phyloP scores from a whole-genome alignment of 1,284 basidiomycete genomes.

The Phellopilus nigrolimitatus region DNA sequence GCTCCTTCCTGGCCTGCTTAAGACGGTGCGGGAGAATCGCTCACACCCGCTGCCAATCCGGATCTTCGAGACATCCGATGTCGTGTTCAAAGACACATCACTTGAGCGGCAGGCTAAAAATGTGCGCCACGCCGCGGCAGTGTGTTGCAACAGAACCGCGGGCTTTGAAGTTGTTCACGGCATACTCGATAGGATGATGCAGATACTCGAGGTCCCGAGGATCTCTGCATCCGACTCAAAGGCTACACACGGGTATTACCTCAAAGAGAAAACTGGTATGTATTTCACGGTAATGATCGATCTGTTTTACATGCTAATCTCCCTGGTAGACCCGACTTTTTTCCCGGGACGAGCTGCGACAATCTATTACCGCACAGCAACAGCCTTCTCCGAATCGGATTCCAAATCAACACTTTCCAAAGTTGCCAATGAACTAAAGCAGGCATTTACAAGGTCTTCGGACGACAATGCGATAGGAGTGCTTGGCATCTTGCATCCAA shows the following conservation, averaged over 20 bases:
- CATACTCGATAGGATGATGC: constrained; percentile 91
- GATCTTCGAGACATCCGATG: constrained; percentile 92
- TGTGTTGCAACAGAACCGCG: constrained; percentile 95
- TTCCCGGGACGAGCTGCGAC: constrained; percentile 93
- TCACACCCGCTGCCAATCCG: constrained; percentile 90
- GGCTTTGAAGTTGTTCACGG: constrained; percentile 98
- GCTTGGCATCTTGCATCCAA: constrained; percentile 87
- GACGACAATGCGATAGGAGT: constrained; percentile 74
- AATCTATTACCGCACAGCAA: constrained; percentile 76
- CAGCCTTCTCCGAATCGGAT: constrained; percentile 31
- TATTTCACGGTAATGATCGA: too few relatives aligned
- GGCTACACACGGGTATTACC: constrained; percentile 78
- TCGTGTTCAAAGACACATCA: constrained; percentile 81
- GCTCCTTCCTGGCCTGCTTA: constrained; percentile 91
- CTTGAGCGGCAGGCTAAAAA: constrained; percentile 86
- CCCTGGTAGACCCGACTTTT: constrained; percentile 72
- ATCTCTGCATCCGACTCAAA: constrained; percentile 58
- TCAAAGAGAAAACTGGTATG: constrained; percentile 80
- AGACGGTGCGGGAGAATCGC: constrained; percentile 95
- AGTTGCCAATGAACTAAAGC: constrained; percentile 34
- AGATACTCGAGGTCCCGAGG: constrained; percentile 85
- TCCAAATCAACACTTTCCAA: constrained; percentile 28
- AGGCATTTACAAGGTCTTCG: constrained; percentile 28
- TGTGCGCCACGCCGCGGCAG: constrained; percentile 80
- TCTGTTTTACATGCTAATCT: constrained; percentile 14